Conservation (phyloP, 2,329 filamentous ascomycete genomes). For the Pseudogymnoascus sp. region DNA sequence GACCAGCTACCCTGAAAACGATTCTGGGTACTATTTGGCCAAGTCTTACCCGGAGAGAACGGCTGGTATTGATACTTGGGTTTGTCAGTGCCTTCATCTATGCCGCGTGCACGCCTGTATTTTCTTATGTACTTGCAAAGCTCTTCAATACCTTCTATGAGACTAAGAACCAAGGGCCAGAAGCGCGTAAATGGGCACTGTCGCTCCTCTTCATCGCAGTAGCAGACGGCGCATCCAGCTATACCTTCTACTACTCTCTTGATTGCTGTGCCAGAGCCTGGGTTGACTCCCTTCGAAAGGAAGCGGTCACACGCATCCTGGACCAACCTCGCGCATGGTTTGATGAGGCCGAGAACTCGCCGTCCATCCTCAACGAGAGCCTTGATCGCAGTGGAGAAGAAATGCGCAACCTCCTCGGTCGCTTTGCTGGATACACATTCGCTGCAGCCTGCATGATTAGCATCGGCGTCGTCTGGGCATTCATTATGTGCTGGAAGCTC, state of each 20-base stretch:
- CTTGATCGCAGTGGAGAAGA: slow-evolving; percentile 82
- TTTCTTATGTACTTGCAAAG: slow-evolving; percentile 69
- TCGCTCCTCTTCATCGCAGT: slow-evolving; percentile 62
- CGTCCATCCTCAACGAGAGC: slow-evolving; percentile 59
- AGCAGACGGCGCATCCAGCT: slow-evolving; percentile 59
- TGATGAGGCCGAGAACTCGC: slow-evolving; percentile 58
- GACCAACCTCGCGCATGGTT: slow-evolving; percentile 77
- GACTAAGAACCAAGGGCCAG: slow-evolving; percentile 25
- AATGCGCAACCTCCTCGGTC: slow-evolving; percentile 73
- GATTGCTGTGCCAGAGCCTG: slow-evolving; percentile 58
- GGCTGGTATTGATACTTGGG: slow-evolving; percentile 51
- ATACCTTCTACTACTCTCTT: slow-evolving; percentile 62
- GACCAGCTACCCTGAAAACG: slow-evolving; percentile 36
- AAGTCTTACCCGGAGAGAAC: slow-evolving; percentile 46
- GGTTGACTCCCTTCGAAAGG: slow-evolving; percentile 64
- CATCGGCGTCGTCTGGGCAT: slow-evolving; percentile 68
- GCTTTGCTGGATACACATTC: slow-evolving; percentile 66
- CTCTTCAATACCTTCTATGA: slow-evolving; percentile 66
- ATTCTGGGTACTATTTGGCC: slow-evolving; percentile 69
- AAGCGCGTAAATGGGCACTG: slow-evolving; percentile 55
- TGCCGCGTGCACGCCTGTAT: slow-evolving; percentile 63
- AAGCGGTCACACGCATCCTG: slow-evolving; percentile 64
- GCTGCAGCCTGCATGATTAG: slow-evolving; percentile 60
- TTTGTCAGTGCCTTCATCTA: slow-evolving; percentile 57
- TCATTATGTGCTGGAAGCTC: slow-evolving; percentile 71